Conservation (phyloP, 352 stramenopile genomes). For the Pythium rishiriense region DNA sequence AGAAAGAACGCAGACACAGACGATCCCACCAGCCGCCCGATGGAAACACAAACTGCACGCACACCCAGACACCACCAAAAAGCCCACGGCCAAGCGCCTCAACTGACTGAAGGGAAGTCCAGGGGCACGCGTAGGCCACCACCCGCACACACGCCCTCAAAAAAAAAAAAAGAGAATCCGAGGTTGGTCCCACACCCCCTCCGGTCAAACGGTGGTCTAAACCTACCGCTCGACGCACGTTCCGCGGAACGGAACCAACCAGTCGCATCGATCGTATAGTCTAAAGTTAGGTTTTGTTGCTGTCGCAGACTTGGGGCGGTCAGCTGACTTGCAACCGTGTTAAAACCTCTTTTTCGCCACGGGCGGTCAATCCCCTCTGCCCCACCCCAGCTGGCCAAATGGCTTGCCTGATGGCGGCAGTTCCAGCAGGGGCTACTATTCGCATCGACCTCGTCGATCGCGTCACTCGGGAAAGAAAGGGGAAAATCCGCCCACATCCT, state of each 20-base stretch:
- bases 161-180: background rate
- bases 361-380: too few relatives aligned
- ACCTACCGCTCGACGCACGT: background rate
- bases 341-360: background rate
- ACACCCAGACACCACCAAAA: background rate
- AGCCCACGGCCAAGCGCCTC: background rate
- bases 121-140: background rate
- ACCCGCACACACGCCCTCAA: background rate
- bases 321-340: background rate
- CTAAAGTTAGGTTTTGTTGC: background rate
- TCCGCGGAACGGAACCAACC: background rate
- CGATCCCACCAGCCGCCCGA: background rate
- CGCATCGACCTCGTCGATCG: background rate
- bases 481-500: background rate
- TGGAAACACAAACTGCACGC: background rate
- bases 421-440: background rate
- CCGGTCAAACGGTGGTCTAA: background rate
- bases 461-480: background rate
- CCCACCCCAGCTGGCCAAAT: too few relatives aligned
- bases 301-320: background rate
- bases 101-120: background rate
- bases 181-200: background rate
- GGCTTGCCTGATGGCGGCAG: background rate
- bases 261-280: background rate
- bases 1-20: constrained; percentile 24